phyloP scores from a whole-genome alignment of 768 basidiomycete genomes.

The Leccinum boreale region DNA sequence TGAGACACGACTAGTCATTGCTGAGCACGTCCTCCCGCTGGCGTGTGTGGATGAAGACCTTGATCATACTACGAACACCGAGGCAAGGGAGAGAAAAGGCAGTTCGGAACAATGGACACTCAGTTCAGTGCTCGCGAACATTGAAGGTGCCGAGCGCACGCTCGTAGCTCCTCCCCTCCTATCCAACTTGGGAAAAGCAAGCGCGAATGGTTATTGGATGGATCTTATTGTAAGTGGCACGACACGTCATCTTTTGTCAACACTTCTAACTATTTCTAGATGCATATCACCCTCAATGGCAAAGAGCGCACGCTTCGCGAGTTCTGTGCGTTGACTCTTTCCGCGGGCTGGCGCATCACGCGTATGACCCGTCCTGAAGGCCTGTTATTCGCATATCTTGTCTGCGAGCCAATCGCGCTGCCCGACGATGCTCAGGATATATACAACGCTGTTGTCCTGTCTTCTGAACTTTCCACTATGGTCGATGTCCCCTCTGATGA shows the following conservation, averaged over 20 bases:
- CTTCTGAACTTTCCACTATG: slow-evolving; percentile 16
- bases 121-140: slow-evolving; percentile 32
- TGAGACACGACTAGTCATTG: slow-evolving; percentile 62
- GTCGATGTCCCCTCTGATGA: slow-evolving; percentile 11
- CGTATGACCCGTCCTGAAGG: slow-evolving; percentile 57
- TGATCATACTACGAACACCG: background rate
- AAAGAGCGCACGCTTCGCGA: slow-evolving; percentile 72
- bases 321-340: slow-evolving; percentile 47
- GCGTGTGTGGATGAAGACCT: slow-evolving; percentile 56
- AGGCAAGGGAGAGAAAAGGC: slow-evolving; percentile 6
- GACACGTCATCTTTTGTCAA: background rate
- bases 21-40: slow-evolving; percentile 67
- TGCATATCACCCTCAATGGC: slow-evolving; percentile 66
- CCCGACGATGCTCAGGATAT: slow-evolving; percentile 35
- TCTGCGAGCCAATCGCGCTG: slow-evolving; percentile 59
- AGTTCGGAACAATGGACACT: slow-evolving; percentile 26
- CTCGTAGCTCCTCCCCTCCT: slow-evolving; percentile 62
- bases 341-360: slow-evolving; percentile 60
- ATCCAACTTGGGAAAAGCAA: slow-evolving; percentile 72
- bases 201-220: slow-evolving; percentile 62
- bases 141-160: slow-evolving; percentile 51
- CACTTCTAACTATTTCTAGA: slow-evolving; percentile 37
- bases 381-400: slow-evolving; percentile 67
- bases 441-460: slow-evolving; percentile 17
- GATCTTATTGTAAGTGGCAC: slow-evolving; percentile 54